Base-by-base conservation (phyloP, 129 eudicot genomes). In the Chrysanthemum seticuspe region DNA sequence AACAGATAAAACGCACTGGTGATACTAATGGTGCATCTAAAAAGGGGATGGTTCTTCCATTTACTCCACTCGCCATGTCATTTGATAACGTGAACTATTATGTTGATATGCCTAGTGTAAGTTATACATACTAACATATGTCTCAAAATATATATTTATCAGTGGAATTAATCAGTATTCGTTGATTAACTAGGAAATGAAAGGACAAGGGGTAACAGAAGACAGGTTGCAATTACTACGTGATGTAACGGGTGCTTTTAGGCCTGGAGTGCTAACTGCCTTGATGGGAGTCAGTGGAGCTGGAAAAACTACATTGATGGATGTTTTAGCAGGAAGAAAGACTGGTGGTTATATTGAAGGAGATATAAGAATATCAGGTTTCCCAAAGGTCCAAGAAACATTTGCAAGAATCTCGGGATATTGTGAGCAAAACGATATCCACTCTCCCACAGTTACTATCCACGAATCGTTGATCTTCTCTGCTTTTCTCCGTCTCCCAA, bases 211-310 rank as follows among this genome's bases (percentile, higher is more conserved):
- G 10, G 76, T 70, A 60, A 62, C 68, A 25, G 76, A 79, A 15
- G 65, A 76, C 36, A 67, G 67, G 59, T 51, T 83, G 61, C 87
- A 83, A 13, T 71, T 83, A 9, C 87, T 83, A 53, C 81, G 79
- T 59, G 81, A 83, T 62, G 76, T 86, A 58, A 86, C 87, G 0
- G 85, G 91, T 64, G 82, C 87, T 51, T 86, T 86, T 64, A 86
- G 85, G 73, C 87, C 91, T 12, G 91, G 91, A 62, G 80, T 80
- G 21, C 68, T 86, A 13, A 86, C 91, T 8, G 87, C 91, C 9
- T 59, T 86, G 47, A 86, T 86, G 90, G 90, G 90, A 62, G 87
- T 86, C 31, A 86, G 83, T 45, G 90, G 90, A 54, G 90, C 90
- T 10, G 90, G 90, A 6, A 86, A 86, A 60, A 86, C 90, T 5